phyloP scores from a whole-genome alignment of 129 eudicot genomes.

The Saposhnikovia divaricata region DNA sequence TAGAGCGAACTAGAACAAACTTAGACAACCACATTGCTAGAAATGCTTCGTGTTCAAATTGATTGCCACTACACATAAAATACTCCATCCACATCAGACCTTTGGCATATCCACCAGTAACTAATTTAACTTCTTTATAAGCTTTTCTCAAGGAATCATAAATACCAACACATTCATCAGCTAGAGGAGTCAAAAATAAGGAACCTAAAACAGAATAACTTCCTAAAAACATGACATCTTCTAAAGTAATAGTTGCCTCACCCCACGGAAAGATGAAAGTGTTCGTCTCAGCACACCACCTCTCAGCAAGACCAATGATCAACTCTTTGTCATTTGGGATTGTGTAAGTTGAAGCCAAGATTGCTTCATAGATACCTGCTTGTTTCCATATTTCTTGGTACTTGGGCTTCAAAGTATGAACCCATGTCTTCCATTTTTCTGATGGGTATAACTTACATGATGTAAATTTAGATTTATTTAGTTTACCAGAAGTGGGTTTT shows the following conservation, averaged over 20 bases:
- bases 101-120: background rate
- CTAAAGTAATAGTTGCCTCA: background rate
- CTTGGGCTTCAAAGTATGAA: background rate
- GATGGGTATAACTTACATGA: background rate
- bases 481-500: background rate
- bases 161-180: background rate
- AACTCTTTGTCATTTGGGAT: background rate
- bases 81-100: background rate
- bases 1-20: background rate
- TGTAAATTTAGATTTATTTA: too few species aligned
- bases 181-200: background rate
- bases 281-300: slow-evolving; percentile 4
- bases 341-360: background rate
- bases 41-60: background rate
- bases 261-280: slow-evolving; percentile 1
- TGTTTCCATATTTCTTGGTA: background rate
- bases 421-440: slow-evolving; percentile 22
- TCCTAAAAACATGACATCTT: background rate
- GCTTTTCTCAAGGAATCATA: background rate
- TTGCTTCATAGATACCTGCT: slow-evolving; percentile 5
- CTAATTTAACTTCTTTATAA: background rate
- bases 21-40: background rate
- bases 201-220: background rate
- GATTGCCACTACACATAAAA: background rate
- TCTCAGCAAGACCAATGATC: background rate